phyloP scores from a whole-genome alignment of 2,329 filamentous ascomycete genomes.

The Hirsutella minnesotensis region DNA sequence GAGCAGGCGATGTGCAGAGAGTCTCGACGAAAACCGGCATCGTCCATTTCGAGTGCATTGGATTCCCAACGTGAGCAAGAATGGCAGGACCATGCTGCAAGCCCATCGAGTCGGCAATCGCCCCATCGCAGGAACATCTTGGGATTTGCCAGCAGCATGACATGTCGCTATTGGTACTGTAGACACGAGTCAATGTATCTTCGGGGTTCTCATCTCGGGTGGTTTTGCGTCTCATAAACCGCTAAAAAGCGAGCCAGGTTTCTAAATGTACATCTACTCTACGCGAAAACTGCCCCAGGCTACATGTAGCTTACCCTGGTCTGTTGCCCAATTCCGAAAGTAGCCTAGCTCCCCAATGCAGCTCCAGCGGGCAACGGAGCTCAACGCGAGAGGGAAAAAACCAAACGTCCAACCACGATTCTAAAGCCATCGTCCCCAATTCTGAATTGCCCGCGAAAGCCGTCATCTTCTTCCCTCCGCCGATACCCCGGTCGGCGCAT shows the following conservation, averaged over 20 bases:
- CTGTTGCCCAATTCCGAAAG: conserved; percentile 13
- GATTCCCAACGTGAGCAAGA: too few relatives aligned
- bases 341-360: conserved; percentile 16
- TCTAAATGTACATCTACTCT: too few relatives aligned
- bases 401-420: conserved; percentile 16
- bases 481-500: background rate
- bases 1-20: too few relatives aligned
- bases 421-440: background rate
- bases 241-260: too few relatives aligned
- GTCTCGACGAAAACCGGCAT: too few relatives aligned
- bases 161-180: too few relatives aligned
- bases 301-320: too few relatives aligned
- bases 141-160: background rate
- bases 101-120: background rate
- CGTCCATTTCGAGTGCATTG: too few relatives aligned
- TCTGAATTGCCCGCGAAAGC: background rate
- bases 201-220: too few relatives aligned
- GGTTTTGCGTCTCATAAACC: too few relatives aligned
- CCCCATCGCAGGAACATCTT: background rate
- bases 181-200: too few relatives aligned
- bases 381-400: conserved; percentile 12
- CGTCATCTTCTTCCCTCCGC: background rate
- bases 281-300: too few relatives aligned
- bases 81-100: background rate
- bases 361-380: conserved; percentile 24